Conservation (phyloP, 2,329 filamentous ascomycete species). For the Claviceps purpurea region DNA sequence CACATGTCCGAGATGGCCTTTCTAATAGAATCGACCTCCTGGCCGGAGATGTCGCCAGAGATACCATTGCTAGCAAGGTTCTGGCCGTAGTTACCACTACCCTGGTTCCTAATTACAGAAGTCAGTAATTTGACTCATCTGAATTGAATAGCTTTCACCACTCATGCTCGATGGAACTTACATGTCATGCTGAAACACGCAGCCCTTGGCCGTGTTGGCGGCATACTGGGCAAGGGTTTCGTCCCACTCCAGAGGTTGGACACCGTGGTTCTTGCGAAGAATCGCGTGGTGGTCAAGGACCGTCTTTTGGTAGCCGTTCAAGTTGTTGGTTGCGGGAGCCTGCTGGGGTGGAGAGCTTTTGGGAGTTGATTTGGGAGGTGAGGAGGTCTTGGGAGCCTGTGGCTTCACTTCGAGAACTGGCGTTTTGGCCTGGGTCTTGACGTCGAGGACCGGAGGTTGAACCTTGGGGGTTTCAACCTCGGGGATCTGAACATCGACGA, state of each 20-base stretch:
- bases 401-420: neutral
- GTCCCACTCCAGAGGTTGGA: slow-evolving; percentile 49
- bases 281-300: slow-evolving; percentile 68
- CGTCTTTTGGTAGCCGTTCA: slow-evolving; percentile 20
- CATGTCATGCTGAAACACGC: slow-evolving; percentile 65
- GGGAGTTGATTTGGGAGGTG: neutral
- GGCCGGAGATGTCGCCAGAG: slow-evolving; percentile 21
- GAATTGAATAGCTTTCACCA: neutral
- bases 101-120: slow-evolving; percentile 31
- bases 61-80: slow-evolving; percentile 64
- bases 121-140: slow-evolving; percentile 17
- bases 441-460: neutral
- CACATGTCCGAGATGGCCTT: slow-evolving; percentile 67
- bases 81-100: slow-evolving; percentile 65
- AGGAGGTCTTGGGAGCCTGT: neutral
- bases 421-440: neutral
- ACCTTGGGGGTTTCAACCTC: neutral
- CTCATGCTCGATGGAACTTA: slow-evolving; percentile 30
- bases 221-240: slow-evolving; percentile 50
- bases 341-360: neutral
- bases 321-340: neutral
- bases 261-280: slow-evolving; percentile 73
- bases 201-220: slow-evolving; percentile 46
- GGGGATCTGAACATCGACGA: neutral
- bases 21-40: slow-evolving; percentile 42